Conservation (phyloP, 257 asterid genomes). For the Solanum dulcamara region DNA sequence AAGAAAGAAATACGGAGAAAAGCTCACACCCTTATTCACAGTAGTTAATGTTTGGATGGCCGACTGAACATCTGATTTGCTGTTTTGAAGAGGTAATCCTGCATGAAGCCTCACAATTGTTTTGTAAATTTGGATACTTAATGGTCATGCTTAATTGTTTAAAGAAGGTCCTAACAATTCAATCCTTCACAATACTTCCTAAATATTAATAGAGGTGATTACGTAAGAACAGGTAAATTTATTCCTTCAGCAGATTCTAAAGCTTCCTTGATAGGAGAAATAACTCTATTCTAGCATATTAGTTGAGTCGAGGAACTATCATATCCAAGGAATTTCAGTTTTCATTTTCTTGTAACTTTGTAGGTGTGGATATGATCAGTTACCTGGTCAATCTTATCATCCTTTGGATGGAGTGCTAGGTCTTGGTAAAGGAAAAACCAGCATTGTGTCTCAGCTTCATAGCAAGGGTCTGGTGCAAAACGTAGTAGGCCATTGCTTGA, state of each 20-base stretch:
- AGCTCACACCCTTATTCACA: neutral
- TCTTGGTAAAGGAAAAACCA: slow-evolving; percentile 77
- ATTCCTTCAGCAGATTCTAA: neutral
- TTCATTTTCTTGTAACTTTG: neutral
- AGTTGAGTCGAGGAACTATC: neutral
- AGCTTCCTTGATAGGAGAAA: neutral
- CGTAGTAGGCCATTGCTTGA: slow-evolving; percentile 77
- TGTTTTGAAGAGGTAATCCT: neutral
- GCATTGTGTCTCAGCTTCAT: slow-evolving; percentile 76
- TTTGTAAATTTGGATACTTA: neutral
- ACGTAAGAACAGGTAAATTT: neutral
- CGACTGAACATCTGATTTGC: neutral
- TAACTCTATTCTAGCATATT: neutral
- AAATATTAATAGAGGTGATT: neutral
- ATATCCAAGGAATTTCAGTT: neutral
- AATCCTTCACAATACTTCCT: neutral
- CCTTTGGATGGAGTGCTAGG: slow-evolving; percentile 94
- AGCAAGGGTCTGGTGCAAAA: slow-evolving; percentile 58
- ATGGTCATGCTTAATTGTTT: neutral
- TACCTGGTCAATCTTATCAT: slow-evolving; percentile 61
- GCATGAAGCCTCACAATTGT: neutral
- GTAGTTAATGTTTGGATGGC: neutral
- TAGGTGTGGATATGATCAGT: slow-evolving; percentile 97
- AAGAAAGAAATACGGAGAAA: neutral
- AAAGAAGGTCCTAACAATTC: neutral